Base-by-base conservation (phyloP, 768 basidiomycete species). In the Plicaturopsis crispa region DNA sequence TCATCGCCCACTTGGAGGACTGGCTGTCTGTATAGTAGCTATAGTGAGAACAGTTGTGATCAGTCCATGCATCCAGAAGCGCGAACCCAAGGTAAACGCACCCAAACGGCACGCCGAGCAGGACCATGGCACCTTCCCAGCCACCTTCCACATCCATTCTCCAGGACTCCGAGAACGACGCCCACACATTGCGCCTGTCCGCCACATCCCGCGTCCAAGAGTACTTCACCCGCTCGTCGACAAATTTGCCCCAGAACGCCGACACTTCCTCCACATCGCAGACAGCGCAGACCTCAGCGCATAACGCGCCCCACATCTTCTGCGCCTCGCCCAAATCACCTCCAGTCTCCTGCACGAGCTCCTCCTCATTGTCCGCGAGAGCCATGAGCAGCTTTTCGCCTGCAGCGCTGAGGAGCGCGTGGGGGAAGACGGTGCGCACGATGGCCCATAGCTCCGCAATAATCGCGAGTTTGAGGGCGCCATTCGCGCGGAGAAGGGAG, bases 31-130 rank as follows among this genome's bases (percentile, higher is more conserved):
- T 41, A 39, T 31, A 23, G 16, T 7, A 41, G 24, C 5, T 2
- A 39, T 40, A 35, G 46, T 47, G 26, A 46, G 23, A 35, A 26
- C 7, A n/a, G 3, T 34, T 6, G 17, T 12, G 22, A 30, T 4
- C 22, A 31, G 24, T n/a, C 21, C 2, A 39, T 14, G 24, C 17
- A 31, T 40, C 21, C 4, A 35, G n/a, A 8, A 39, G 26, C 31
- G 12, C 13, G 23, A 47, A 43, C 33, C 21, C 20, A 47, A 42
- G 49, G 35, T 36, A 38, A 16, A 68, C 72, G 54, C 52, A 78
- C 78, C 63, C 59, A 47, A 86, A 88, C 5, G 84, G 85, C 36
- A 75, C 63, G 20, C 67, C 67, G 19, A 82, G 62, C 13, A 73
- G 54, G 16, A 71, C 52, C 12, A 70, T 56, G 14, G 69, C 69